Evolutionary conservation across 495 filamentous ascomycete species (phyloP).

Genomic region (Penicillium macrosclerotiorum): DNA sequence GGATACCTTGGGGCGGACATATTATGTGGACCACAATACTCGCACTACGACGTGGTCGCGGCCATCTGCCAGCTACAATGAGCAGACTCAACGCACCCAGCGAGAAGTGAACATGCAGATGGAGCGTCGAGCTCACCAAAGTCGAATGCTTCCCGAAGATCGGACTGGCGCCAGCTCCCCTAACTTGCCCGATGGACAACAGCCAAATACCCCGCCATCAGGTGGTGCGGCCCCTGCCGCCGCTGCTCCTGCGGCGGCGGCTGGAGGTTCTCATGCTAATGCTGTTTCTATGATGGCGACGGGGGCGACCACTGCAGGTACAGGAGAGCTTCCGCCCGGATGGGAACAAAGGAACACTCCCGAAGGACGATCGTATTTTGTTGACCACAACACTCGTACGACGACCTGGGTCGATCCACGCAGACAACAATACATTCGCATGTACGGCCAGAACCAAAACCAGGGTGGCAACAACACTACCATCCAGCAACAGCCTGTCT

Average conservation of each 20-base stretch:
- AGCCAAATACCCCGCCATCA: conserved; percentile 47
- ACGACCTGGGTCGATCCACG: conserved; percentile 99
- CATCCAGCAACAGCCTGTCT: conserved; percentile 96
- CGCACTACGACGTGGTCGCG: conserved; percentile 94
- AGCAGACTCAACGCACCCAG: conserved; percentile 71
- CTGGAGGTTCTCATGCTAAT: conserved; percentile 43
- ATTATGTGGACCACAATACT: conserved; percentile 98
- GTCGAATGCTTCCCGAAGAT: conserved; percentile 93
- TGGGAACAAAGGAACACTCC: conserved; percentile 97
- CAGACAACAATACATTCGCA: conserved; percentile 95
- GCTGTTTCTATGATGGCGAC: conserved; percentile 89
- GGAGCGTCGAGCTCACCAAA: conserved; percentile 90
- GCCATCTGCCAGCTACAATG: conserved; percentile 77
- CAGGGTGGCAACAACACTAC: conserved; percentile 69
- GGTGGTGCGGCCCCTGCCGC: conserved; percentile 17
- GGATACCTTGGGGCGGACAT: conserved; percentile 95
- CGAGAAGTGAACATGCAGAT: conserved; percentile 85
- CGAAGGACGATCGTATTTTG: conserved; percentile 93
- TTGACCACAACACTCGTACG: conserved; percentile 98
- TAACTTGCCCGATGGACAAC: conserved; percentile 64
- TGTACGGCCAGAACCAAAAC: conserved; percentile 74
- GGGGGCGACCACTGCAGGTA: conserved; percentile 90
- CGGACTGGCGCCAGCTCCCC: conserved; percentile 93
- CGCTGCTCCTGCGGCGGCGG: conserved; percentile 37
- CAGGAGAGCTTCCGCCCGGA: conserved; percentile 89